Evolutionary conservation across 768 basidiomycete genomes (phyloP), one percentile per base, ranked within the genome.

Genomic region (Pisolithus albus): DNA sequence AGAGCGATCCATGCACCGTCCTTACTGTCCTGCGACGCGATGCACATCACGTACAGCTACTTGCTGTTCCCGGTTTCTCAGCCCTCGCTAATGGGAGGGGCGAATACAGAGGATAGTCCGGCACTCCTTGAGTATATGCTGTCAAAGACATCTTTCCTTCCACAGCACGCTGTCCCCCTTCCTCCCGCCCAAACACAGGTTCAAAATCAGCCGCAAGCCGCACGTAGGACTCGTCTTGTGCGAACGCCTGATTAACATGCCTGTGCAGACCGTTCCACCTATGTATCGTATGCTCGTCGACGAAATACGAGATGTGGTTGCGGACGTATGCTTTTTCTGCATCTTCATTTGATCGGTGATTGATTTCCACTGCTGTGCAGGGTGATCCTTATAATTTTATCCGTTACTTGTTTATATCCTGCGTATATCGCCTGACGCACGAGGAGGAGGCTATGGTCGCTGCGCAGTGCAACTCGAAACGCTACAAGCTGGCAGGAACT

Each of bases 161-260:
- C 77, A 84, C 54, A 52, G 72, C 24, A 66, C 78, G 9, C 75
- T 89, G 23, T 73, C 77, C 56, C 62, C 67, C 72, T 87, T 7
- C 77, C 88, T 52, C 74, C 72, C 15, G 74, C 74, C 43, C 30
- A 51, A 24, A 39, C 46, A 23, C 37, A 23, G 36, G 43, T 23
- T 23, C 21, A 4, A 23, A 23, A 23, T 23, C 21, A 23, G 21
- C 21, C 21, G 21, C 21, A 23, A 23, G 4, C 21, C 21, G 21
- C 21, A 23, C 21, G 26, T 95, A 43, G 95, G 91, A 2, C 75
- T 96, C 16, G 76, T 97, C 8, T 73, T 99, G 56, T 88, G 85
- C 56, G 92, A 96, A 65, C 77, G 95, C 0, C 4, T 98, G 47
- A 77, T 96, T 57, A 99, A 98, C 66, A 94, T 99, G 84, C 95